A percentile compares a stretch with the other conserved stretches of the same genome.
phyloP scores from a whole-genome alignment of 306 rosid species.

The Neltuma alba region DNA sequence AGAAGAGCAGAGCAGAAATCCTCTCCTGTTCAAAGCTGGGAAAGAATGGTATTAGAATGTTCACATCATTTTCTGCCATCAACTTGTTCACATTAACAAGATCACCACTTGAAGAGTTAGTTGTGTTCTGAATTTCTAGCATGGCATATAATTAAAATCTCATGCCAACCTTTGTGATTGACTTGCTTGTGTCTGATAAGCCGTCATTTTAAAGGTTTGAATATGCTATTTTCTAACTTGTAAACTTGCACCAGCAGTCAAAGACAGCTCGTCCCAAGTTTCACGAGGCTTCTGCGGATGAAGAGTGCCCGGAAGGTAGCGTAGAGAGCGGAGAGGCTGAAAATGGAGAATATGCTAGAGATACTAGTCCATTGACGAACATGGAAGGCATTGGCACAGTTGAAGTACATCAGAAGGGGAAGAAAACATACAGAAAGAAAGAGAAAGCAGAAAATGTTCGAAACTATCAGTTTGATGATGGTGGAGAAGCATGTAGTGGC shows the following conservation, averaged over 20 bases:
- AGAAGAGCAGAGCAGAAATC: constrained; percentile 49
- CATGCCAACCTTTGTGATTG: constrained; percentile 43
- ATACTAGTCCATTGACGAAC: constrained; percentile 56
- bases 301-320: constrained; percentile 69
- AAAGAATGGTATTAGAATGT: constrained; percentile 48
- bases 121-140: constrained; percentile 40
- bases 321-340: constrained; percentile 70
- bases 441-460: constrained; percentile 54
- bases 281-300: constrained; percentile 48
- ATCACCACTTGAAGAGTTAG: constrained; percentile 13
- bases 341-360: constrained; percentile 70
- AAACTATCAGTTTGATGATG: constrained; percentile 68
- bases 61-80: not conserved
- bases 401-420: constrained; percentile 54
- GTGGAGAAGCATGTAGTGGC: constrained; percentile 90
- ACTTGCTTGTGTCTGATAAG: constrained; percentile 34
- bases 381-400: constrained; percentile 65
- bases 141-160: constrained; percentile 38
- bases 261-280: constrained; percentile 50
- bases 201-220: constrained; percentile 13
- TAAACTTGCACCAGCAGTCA: constrained; percentile 50
- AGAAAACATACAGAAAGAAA: constrained; percentile 60
- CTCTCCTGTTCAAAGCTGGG: constrained; percentile 55
- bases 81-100: constrained; percentile 2
- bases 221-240: constrained; percentile 29